A percentile compares a stretch with the other conserved stretches of the same genome.
These are phyloP conservation scores for Zygotorulaspora mrakii DNA, from an alignment of 1,139 yeast genomes.

Conservation along the genomic window DNA sequence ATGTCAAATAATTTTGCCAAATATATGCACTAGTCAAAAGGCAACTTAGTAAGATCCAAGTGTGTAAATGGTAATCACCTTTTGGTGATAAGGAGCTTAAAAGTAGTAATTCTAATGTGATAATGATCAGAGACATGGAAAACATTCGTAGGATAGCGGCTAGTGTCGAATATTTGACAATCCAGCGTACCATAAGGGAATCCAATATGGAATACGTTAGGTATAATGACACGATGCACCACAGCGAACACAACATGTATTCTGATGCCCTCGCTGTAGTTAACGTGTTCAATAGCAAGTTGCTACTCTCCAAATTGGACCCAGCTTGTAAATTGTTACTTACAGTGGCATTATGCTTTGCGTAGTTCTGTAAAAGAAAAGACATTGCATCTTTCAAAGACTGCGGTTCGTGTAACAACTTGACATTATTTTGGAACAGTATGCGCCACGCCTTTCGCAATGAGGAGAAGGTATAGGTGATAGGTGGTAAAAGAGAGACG, in stretches of 20 bases:
- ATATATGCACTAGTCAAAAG: conserved; percentile 79
- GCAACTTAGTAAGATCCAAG: conserved; percentile 89
- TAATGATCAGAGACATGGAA: conserved; percentile 71
- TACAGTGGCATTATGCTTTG: conserved; percentile 32
- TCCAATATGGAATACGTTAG: conserved; percentile 80
- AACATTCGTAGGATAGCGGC: conserved; percentile 87
- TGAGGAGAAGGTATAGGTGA: conserved; percentile 54
- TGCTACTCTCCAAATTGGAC: conserved; percentile 11
- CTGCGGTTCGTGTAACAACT: conserved; percentile 35
- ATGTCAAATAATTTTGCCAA: conserved; percentile 83
- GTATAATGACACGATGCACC: conserved; percentile 86
- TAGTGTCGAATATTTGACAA: conserved; percentile 78
- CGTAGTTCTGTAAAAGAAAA: conserved; percentile 39
- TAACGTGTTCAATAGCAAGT: conserved; percentile 34
- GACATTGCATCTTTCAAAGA: conserved; percentile 36
- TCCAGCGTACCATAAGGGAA: conserved; percentile 90
- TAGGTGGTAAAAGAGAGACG: conserved; percentile 62
- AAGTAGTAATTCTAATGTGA: conserved; percentile 66
- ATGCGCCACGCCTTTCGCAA: conserved; percentile 46
- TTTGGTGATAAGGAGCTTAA: conserved; percentile 55
- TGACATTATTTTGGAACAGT: conserved; percentile 22
- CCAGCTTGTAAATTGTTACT: conserved; percentile 19
- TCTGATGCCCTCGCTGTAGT: conserved; percentile 65
- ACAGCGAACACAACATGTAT: conserved; percentile 64
- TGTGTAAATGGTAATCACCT: conserved; percentile 67